These are phyloP conservation scores for Lactifluus rugatus DNA, from an alignment of 768 basidiomycete species.

Conservation along the genomic window DNA sequence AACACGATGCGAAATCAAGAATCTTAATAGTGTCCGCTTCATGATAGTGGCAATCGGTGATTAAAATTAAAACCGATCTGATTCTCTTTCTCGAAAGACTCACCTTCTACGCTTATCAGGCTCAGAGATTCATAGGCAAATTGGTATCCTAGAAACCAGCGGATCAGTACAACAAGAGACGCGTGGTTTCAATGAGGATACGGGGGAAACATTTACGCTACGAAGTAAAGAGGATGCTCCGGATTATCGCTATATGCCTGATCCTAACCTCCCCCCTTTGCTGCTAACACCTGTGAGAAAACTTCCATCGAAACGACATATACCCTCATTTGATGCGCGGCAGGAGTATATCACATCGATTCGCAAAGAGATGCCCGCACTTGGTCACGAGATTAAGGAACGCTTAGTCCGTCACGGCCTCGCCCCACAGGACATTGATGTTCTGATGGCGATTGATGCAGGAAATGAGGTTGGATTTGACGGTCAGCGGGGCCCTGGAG, in stretches of 20 bases:
- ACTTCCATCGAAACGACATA: not conserved
- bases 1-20: constrained; percentile 93
- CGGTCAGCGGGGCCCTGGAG: constrained; percentile 42
- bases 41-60: constrained; percentile 78
- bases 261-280: constrained; percentile 81
- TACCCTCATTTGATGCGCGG: not conserved
- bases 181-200: constrained; percentile 78
- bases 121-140: constrained; percentile 76
- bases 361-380: constrained; percentile 52
- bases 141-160: constrained; percentile 39
- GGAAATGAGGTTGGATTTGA: constrained; percentile 54
- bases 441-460: constrained; percentile 65
- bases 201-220: constrained; percentile 69
- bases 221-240: constrained; percentile 90
- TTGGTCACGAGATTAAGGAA: constrained; percentile 53
- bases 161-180: constrained; percentile 69
- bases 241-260: constrained; percentile 98
- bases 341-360: constrained; percentile 57
- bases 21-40: constrained; percentile 84
- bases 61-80: not conserved
- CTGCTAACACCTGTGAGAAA: constrained; percentile 40
- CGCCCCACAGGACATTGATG: constrained; percentile 56
- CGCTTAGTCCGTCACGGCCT: constrained; percentile 51
- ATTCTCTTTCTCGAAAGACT: not conserved
- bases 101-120: constrained; percentile 33